Conservation (phyloP, 2,329 filamentous ascomycete species). For the Epichloe scottii region DNA sequence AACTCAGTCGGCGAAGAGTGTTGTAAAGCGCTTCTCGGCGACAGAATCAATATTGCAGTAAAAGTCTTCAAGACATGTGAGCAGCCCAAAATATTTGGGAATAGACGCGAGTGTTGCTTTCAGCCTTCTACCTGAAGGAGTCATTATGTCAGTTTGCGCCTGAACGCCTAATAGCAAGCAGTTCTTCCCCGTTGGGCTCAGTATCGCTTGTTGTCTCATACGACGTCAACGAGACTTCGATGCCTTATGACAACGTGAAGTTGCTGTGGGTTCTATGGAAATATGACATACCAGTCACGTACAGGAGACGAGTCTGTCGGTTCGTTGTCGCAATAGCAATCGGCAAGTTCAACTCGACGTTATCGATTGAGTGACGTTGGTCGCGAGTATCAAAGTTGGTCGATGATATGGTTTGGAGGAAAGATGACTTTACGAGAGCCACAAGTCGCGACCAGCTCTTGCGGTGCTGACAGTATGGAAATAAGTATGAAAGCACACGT, state of each 20-base stretch:
- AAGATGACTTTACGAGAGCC: background rate
- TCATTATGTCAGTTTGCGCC: conserved; percentile 4
- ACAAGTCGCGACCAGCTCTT: background rate
- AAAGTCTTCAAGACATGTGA: background rate
- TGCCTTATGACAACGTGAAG: background rate
- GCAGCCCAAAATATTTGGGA: background rate
- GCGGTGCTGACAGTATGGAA: background rate
- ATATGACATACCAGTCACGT: background rate
- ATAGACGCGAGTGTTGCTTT: background rate
- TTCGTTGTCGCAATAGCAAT: background rate
- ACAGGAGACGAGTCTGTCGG: background rate
- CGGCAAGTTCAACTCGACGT: background rate
- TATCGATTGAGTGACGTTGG: background rate
- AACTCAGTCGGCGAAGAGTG: background rate
- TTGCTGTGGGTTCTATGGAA: background rate
- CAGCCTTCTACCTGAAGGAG: background rate
- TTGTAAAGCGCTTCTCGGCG: background rate
- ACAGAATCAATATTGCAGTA: background rate
- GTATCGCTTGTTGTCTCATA: background rate
- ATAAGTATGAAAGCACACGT: background rate
- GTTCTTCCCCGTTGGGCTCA: background rate
- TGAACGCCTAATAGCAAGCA: conserved; percentile 3
- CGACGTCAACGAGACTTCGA: background rate
- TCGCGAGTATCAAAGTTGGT: background rate
- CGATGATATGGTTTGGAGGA: background rate